Conservation (phyloP, 495 filamentous ascomycete species). For the Bacidia gigantensis region DNA sequence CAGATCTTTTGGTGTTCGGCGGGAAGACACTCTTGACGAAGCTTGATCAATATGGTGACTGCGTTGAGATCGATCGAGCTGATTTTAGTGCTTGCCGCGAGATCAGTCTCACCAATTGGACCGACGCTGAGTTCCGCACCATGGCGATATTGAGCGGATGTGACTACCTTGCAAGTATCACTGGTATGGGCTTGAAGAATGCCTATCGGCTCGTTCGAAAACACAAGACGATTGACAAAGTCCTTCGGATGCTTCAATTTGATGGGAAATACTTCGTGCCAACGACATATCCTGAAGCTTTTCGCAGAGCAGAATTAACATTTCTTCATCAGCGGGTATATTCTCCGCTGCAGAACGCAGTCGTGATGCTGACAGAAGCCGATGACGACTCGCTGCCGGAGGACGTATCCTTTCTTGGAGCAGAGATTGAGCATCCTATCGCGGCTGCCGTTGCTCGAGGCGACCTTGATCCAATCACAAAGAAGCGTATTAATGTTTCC, state of each 20-base stretch:
- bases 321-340: slow-evolving; percentile 93
- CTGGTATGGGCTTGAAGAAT: slow-evolving; percentile 80
- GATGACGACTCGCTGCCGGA: slow-evolving; percentile 44
- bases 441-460: slow-evolving; percentile 68
- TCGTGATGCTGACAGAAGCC: slow-evolving; percentile 59
- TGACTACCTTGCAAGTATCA: slow-evolving; percentile 79
- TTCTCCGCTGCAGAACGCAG: slow-evolving; percentile 53
- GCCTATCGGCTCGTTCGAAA: slow-evolving; percentile 82
- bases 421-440: slow-evolving; percentile 49
- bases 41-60: slow-evolving; percentile 84
- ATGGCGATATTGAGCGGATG: slow-evolving; percentile 99
- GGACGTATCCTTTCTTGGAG: slow-evolving; percentile 67
- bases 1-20: slow-evolving; percentile 90
- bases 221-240: slow-evolving; percentile 69
- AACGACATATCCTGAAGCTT: slow-evolving; percentile 58
- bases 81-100: slow-evolving; percentile 83
- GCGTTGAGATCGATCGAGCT: slow-evolving; percentile 73
- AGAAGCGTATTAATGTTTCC: slow-evolving; percentile 44
- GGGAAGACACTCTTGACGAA: slow-evolving; percentile 84
- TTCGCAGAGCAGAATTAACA: slow-evolving; percentile 75
- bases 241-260: slow-evolving; percentile 71
- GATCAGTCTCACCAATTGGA: slow-evolving; percentile 81
- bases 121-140: slow-evolving; percentile 72
- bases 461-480: slow-evolving; percentile 82
- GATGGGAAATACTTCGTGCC: slow-evolving; percentile 75